These are phyloP conservation scores for Cupressus sempervirens DNA, from an alignment of 75 land plant species.

Conservation along the genomic window DNA sequence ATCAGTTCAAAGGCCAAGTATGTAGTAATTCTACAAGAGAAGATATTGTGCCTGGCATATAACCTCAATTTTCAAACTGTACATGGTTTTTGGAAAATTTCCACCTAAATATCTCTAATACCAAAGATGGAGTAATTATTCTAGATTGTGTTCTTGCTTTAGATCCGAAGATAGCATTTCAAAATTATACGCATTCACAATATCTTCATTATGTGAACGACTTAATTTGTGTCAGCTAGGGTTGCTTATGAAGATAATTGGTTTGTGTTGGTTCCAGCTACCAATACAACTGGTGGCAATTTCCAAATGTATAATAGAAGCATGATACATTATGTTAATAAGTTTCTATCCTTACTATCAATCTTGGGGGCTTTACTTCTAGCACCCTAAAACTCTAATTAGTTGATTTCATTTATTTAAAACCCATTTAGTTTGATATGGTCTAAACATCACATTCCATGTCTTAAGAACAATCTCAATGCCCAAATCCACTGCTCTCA, in stretches of 20 bases:
- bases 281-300: constrained; percentile 53
- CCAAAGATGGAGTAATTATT: constrained; percentile 51
- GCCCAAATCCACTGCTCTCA: too few relatives aligned
- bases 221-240: constrained; percentile 58
- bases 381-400: background rate
- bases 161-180: constrained; percentile 34
- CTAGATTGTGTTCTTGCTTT: constrained; percentile 66
- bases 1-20: constrained; percentile 50
- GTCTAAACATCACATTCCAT: background rate
- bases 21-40: constrained; percentile 71
- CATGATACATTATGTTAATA: background rate
- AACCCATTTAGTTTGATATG: background rate
- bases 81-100: constrained; percentile 43
- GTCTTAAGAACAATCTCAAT: too few relatives aligned
- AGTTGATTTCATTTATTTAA: background rate
- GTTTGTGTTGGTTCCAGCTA: constrained; percentile 72
- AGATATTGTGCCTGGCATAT: constrained; percentile 55
- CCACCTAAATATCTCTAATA: constrained; percentile 53
- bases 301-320: constrained; percentile 13
- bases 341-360: background rate
- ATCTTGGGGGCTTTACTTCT: background rate
- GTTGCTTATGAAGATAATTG: constrained; percentile 63
- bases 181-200: constrained; percentile 58
- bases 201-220: constrained; percentile 50
- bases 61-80: constrained; percentile 46